Percentiles rank a stretch among this genome's conserved stretches.
phyloP scores from a whole-genome alignment of 176 grass and related monocot genomes.

The Metroxylon sagu region DNA sequence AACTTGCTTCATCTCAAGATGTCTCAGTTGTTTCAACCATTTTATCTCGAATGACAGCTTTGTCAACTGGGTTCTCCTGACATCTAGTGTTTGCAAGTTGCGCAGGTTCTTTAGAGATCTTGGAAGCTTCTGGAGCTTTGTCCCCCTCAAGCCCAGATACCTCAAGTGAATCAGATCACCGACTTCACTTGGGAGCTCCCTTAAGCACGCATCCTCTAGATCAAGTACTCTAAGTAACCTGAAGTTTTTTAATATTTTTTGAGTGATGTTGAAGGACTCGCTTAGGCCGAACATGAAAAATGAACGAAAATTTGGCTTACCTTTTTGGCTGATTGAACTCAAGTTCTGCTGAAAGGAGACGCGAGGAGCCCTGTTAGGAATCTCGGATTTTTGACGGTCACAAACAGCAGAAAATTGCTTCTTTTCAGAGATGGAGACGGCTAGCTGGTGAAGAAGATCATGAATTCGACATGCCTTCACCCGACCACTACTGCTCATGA shows the following conservation, averaged over 20 bases:
- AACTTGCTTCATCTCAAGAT: slow-evolving; percentile 45
- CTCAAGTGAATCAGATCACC: slow-evolving; percentile 33
- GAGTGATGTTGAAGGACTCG: neutral
- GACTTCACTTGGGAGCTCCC: slow-evolving; percentile 28
- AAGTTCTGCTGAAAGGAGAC: neutral
- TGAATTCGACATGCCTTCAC: slow-evolving; percentile 39
- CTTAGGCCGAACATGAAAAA: slow-evolving; percentile 10
- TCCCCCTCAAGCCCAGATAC: slow-evolving; percentile 38
- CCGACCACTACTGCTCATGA: slow-evolving; percentile 11
- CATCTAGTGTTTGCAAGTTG: slow-evolving; percentile 43
- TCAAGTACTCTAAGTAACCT: slow-evolving; percentile 30
- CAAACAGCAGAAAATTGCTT: slow-evolving; percentile 23
- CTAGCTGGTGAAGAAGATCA: slow-evolving; percentile 34
- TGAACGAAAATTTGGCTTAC: neutral
- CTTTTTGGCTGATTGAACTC: neutral
- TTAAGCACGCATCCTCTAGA: slow-evolving; percentile 29
- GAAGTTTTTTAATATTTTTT: slow-evolving; percentile 21
- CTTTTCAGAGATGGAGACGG: slow-evolving; percentile 22
- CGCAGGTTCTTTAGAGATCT: slow-evolving; percentile 23
- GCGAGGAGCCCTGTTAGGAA: neutral
- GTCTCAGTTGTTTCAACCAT: slow-evolving; percentile 26
- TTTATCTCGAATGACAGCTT: slow-evolving; percentile 25
- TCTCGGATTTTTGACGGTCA: neutral
- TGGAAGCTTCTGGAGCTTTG: slow-evolving; percentile 33
- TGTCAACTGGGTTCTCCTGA: slow-evolving; percentile 31